A percentile compares a stretch with the other conserved stretches of the same genome.
Conservation (phyloP, 2,329 filamentous ascomycete species). For the Aureobasidium melanogenum region DNA sequence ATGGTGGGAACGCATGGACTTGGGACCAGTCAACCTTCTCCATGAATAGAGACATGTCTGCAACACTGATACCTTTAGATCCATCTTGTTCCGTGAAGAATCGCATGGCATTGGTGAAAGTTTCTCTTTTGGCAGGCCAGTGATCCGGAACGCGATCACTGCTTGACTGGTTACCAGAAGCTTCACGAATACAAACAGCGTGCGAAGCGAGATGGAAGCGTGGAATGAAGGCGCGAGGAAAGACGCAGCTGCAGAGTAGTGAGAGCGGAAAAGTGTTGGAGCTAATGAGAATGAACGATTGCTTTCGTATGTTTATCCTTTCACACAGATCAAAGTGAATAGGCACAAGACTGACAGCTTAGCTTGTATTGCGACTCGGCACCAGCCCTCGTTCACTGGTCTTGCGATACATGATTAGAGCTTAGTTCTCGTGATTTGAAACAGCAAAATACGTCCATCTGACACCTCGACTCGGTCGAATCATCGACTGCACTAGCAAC, state of each 20-base stretch:
- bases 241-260: background rate
- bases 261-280: background rate
- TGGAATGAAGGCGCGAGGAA: background rate
- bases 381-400: too few relatives aligned
- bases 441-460: too few relatives aligned
- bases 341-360: too few relatives aligned
- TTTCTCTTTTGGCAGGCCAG: background rate
- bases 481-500: too few relatives aligned
- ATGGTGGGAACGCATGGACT: too few relatives aligned
- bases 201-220: background rate
- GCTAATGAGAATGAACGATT: background rate
- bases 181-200: background rate
- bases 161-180: background rate
- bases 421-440: too few relatives aligned
- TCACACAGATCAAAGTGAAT: too few relatives aligned
- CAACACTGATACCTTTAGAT: background rate
- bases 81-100: background rate
- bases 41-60: background rate
- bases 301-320: too few relatives aligned
- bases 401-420: too few relatives aligned
- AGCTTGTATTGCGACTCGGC: too few relatives aligned
- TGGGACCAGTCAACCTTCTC: background rate
- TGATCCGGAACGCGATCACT: background rate
- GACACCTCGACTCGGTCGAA: too few relatives aligned
- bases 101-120: background rate